Evolutionary conservation across 495 filamentous ascomycete species (phyloP), one percentile per base, ranked within the genome.

Genomic region (Penicillium bovifimosum): DNA sequence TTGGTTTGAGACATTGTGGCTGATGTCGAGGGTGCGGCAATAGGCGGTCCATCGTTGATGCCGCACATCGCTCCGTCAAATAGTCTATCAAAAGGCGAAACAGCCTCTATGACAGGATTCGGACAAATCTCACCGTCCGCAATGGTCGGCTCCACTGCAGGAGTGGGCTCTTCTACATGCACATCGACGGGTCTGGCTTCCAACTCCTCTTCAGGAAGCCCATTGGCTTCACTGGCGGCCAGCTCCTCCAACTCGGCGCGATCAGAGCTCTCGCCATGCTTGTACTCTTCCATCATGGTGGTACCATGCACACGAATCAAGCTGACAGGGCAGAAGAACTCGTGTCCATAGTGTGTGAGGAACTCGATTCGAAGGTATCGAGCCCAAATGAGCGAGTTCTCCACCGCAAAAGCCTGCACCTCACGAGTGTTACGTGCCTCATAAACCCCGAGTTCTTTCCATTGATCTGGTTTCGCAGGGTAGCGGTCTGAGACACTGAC

Each of bases 311-410:
- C 86, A 41, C 93, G 82, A 29, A 98, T 75, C 16, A 98, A 70
- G 59, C 90, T 96, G 32, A 98, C 69, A 3, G 93, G 93, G 55
- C 93, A 98, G 70, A 92, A 98, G 64, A 88, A 97, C 64, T 98
- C 93, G 62, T 90, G 89, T 10, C 93, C 93, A 70, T 92, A 97
- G 64, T 98, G 93, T 6, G 79, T 90, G 52, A 98, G 70, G 55
- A 96, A 90, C 69, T 98, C 93, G 54, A 97, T 80, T 31, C 88
- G 80, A 24, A 98, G 64, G 68, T 97, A 98, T 50, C 91, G 81
- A 48, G 93, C 91, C 86, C 93, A 98, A 40, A 97, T 96, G 47
- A 90, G 82, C 33, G 93, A 91, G 61, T 96, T 91, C 62, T 93
- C 86, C 27, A 98, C 78, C 24, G 92, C 72, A 62, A 98, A 98